Evolutionary conservation across 2,329 filamentous ascomycete species (phyloP), one percentile per base, ranked within the genome.

Genomic region (Ophiosphaerella narmari): DNA sequence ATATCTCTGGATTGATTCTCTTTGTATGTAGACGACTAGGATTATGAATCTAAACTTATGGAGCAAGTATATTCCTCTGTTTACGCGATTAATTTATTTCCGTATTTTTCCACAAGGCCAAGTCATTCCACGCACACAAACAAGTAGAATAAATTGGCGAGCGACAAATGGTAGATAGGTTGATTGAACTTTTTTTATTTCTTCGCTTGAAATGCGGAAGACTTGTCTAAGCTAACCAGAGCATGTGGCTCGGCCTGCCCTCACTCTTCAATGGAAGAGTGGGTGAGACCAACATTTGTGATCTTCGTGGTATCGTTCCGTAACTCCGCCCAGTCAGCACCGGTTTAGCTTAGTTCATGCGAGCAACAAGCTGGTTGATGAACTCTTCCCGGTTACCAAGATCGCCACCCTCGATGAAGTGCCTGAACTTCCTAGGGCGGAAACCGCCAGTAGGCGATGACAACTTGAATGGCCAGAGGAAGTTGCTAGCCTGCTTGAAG

Each of bases 391-490:
- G 90, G 88, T 99, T 97, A 78, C 94, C 94, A 70, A 95, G 84
- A 80, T 99, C 94, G 88, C 94, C 94, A 81, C 93, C 94, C 86
- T 97, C 90, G 65, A 97, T 91, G 85, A 90, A 97, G 86, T 97
- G 92, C 85, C 91, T 94, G 89, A 97, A 97, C 86, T 97, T 99
- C 81, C 94, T 86, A 71, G 89, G 79, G 70, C 89, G 88, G 91
- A 97, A 99, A 66, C 94, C 94, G 79, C 94, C 94, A 71, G 82
- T 97, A 76, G 94, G 94, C 86, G 96, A 97, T 86, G 86, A 91
- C 68, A 99, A 89, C 90, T 99, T 97, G 89, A 99, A 99, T 78
- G 94, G 94, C 94, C 94, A 99, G 68, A 99, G 84, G 88, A 97
- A 97, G 90, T 97, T 99, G 85, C 87, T 86, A 76, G 91, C 91